Conservation (phyloP, 1,284 basidiomycete genomes). For the Athelia psychrophila region DNA sequence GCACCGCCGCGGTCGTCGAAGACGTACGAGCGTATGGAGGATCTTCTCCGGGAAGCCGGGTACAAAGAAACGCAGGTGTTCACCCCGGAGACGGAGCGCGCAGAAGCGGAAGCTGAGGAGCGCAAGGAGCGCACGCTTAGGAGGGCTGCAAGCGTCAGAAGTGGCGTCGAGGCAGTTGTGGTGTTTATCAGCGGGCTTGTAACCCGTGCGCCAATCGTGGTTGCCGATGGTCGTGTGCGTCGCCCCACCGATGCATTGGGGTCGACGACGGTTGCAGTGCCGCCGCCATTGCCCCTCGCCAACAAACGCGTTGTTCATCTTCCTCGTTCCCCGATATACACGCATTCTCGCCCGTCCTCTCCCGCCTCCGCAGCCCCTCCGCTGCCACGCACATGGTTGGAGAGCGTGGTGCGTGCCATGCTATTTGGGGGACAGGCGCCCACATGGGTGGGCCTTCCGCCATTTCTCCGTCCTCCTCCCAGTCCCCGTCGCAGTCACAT, state of each 20-base stretch:
- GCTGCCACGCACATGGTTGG: constrained; percentile 60
- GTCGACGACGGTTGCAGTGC: too few species aligned
- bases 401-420: constrained; percentile 58
- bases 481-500: too few species aligned
- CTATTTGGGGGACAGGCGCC: constrained; percentile 42
- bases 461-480: constrained; percentile 2
- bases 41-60: constrained; percentile 79
- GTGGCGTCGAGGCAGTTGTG: constrained; percentile 53
- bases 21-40: too few species aligned
- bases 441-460: constrained; percentile 40
- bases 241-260: constrained; percentile 39
- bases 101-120: constrained; percentile 22
- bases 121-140: constrained; percentile 14
- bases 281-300: background rate
- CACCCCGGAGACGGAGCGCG: constrained; percentile 74
- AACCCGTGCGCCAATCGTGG: too few species aligned
- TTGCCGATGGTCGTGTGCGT: too few species aligned
- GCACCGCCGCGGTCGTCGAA: constrained; percentile 70
- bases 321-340: background rate
- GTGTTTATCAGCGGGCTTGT: constrained; percentile 58
- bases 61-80: constrained; percentile 88
- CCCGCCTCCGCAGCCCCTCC: constrained; percentile 30
- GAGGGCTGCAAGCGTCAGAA: constrained; percentile 17
- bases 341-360: background rate
- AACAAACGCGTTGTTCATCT: background rate